These are phyloP conservation scores for Kalmusia sp. DNA, from an alignment of 2,329 filamentous ascomycete genomes.

Conservation along the genomic window DNA sequence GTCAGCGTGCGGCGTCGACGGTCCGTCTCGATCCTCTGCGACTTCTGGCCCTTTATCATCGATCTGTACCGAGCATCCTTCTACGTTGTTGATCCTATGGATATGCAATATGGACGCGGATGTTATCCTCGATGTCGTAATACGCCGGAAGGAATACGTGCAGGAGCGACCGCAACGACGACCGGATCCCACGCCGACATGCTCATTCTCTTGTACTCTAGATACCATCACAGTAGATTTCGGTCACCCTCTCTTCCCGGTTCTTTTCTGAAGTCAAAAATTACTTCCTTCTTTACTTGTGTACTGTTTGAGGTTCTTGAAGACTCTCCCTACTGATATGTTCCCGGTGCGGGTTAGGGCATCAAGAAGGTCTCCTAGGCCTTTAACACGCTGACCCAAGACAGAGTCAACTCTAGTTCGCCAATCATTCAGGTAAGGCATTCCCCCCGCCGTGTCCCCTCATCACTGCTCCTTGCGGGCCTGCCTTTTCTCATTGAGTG, in stretches of 20 bases:
- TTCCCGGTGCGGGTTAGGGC: slow-evolving; percentile 37
- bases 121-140: slow-evolving; percentile 8
- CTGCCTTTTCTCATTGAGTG: slow-evolving; percentile 47
- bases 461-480: slow-evolving; percentile 12
- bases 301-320: not conserved
- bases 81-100: slow-evolving; percentile 12
- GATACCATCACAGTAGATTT: slow-evolving; percentile 14
- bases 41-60: not conserved
- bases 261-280: slow-evolving; percentile 19
- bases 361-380: not conserved
- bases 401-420: too few species aligned
- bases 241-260: slow-evolving; percentile 10
- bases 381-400: not conserved
- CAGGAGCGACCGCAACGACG: slow-evolving; percentile 6
- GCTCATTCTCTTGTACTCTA: slow-evolving; percentile 16
- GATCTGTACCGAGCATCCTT: slow-evolving; percentile 6
- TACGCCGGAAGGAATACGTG: not conserved
- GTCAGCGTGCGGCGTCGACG: slow-evolving; percentile 5
- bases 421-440: too few species aligned
- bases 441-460: too few species aligned
- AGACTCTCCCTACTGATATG: slow-evolving; percentile 18
- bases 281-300: slow-evolving; percentile 2
- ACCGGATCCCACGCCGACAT: not conserved
- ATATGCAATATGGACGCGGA: slow-evolving; percentile 4
- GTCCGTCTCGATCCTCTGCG: slow-evolving; percentile 4